Percentiles rank a stretch among this genome's conserved stretches.
These are phyloP conservation scores for Gentiana dahurica DNA, from an alignment of 257 asterid genomes.

Conservation along the genomic window DNA sequence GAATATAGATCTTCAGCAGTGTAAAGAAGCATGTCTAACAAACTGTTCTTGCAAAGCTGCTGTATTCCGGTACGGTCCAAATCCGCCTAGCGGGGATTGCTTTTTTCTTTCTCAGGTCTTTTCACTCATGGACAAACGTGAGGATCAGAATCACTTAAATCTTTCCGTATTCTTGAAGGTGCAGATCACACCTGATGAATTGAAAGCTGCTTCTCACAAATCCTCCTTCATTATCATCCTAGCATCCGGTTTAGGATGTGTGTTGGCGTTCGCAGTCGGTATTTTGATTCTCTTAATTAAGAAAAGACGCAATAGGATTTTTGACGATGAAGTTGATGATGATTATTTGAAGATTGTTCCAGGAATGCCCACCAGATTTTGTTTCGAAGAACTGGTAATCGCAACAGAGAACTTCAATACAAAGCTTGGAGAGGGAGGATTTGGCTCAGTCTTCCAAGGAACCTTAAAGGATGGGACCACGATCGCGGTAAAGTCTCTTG, in stretches of 20 bases:
- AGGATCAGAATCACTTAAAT: conserved; percentile 11
- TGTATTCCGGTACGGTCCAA: conserved; percentile 17
- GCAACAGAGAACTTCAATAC: conserved; percentile 9
- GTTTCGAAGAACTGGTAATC: conserved; percentile 1
- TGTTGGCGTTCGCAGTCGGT: neutral
- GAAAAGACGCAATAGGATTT: conserved; percentile 1
- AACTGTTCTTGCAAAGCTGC: conserved; percentile 44
- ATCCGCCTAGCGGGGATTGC: conserved; percentile 22
- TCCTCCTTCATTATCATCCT: conserved; percentile 5
- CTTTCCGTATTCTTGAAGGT: conserved; percentile 13
- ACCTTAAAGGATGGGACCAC: conserved; percentile 1
- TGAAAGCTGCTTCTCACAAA: neutral
- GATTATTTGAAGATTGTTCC: conserved; percentile 1
- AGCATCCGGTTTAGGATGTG: conserved; percentile 7
- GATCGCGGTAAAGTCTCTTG: conserved; percentile 19
- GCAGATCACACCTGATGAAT: conserved; percentile 7
- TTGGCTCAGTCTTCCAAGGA: conserved; percentile 15
- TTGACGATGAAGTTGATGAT: neutral
- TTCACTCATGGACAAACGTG: conserved; percentile 18
- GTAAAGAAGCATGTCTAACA: conserved; percentile 28
- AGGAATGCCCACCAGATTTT: conserved; percentile 12
- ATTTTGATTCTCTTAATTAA: neutral
- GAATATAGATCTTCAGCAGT: conserved; percentile 4
- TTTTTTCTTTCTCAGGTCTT: conserved; percentile 28
- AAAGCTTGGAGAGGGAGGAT: conserved; percentile 20